phyloP scores from a whole-genome alignment of 1,139 yeast genomes.

The Meyerozyma elateridarum region DNA sequence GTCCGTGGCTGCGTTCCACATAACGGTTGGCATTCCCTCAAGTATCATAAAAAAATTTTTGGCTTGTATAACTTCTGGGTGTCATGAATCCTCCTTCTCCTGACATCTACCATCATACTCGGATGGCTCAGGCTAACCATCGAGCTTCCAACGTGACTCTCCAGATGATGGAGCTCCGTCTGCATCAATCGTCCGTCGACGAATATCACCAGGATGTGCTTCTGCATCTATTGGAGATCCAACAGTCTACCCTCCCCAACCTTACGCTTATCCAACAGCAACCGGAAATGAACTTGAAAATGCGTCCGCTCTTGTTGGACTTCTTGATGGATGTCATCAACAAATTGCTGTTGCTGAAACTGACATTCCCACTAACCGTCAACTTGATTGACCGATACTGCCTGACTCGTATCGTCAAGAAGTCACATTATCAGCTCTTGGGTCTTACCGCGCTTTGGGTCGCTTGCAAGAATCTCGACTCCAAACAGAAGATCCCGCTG shows the following conservation, averaged over 20 bases:
- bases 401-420: conserved; percentile 44
- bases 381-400: conserved; percentile 52
- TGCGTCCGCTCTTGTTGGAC: conserved; percentile 49
- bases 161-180: conserved; percentile 32
- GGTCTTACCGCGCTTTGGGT: conserved; percentile 75
- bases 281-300: conserved; percentile 46
- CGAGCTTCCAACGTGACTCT: conserved; percentile 11
- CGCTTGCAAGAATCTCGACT: conserved; percentile 66
- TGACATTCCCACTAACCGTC: conserved; percentile 53
- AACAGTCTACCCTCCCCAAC: conserved; percentile 31
- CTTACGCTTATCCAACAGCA: conserved; percentile 44
- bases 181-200: conserved; percentile 33
- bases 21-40: too few relatives aligned
- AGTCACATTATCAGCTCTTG: conserved; percentile 58
- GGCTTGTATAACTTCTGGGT: neutral
- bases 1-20: too few relatives aligned
- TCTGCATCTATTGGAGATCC: conserved; percentile 33
- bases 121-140: conserved; percentile 10
- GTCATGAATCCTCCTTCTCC: conserved; percentile 8
- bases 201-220: conserved; percentile 42
- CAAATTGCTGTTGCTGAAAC: conserved; percentile 43
- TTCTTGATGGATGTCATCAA: conserved; percentile 51
- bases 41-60: neutral
- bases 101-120: conserved; percentile 12
- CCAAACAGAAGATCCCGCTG: conserved; percentile 61